These are phyloP conservation scores for Isoetes taiwanensis DNA, from an alignment of 75 land plant genomes.

Conservation along the genomic window DNA sequence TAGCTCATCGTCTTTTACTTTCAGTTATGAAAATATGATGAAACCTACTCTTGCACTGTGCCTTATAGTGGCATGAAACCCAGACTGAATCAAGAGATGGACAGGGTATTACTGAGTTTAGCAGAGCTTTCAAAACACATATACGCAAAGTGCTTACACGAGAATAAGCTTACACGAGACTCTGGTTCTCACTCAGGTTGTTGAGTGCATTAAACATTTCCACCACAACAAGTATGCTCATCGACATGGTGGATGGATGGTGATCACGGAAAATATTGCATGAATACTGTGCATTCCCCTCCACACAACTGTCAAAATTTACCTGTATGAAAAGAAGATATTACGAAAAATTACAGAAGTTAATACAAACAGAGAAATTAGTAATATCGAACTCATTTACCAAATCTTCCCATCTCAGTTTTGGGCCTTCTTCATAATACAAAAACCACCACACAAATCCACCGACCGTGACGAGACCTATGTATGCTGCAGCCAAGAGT, in stretches of 20 bases:
- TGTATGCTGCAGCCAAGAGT: conserved; percentile 55
- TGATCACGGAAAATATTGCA: conserved; percentile 80
- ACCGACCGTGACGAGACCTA: conserved; percentile 88
- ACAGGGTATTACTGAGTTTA: background rate
- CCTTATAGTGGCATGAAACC: background rate
- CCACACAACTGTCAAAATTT: conserved; percentile 68
- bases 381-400: conserved; percentile 24
- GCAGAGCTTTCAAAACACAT: background rate
- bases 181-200: conserved; percentile 97
- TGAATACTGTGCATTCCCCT: conserved; percentile 57
- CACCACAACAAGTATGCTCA: conserved; percentile 97
- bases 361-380: background rate
- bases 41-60: background rate
- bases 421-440: conserved; percentile 73
- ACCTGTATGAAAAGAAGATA: conserved; percentile 37
- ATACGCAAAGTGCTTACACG: background rate
- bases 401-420: conserved; percentile 67
- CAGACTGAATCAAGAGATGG: background rate
- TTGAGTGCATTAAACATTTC: conserved; percentile 99
- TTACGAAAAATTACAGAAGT: background rate
- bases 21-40: no score
- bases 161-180: conserved; percentile 71
- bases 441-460: conserved; percentile 99
- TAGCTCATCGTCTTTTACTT: no score
- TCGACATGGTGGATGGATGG: conserved; percentile 93